phyloP scores from a whole-genome alignment of 2,329 filamentous ascomycete species.

The Hymenoscyphus fructigenus region DNA sequence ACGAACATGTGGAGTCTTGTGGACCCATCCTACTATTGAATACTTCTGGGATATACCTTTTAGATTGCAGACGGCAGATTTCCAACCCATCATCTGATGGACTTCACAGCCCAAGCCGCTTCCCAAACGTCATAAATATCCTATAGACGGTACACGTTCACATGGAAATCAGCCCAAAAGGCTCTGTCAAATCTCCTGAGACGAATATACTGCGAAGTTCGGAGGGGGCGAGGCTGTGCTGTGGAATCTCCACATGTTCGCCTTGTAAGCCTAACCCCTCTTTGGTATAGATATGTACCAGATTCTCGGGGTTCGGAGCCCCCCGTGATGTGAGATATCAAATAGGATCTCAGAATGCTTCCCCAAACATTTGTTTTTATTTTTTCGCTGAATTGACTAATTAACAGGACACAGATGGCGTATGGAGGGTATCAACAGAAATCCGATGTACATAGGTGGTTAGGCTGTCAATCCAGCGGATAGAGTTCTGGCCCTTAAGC shows the following conservation, averaged over 20 bases:
- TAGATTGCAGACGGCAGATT: background rate
- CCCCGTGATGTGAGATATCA: background rate
- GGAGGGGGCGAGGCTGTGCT: background rate
- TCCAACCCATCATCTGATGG: background rate
- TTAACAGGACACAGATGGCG: no score
- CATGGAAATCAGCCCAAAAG: background rate
- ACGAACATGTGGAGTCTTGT: background rate
- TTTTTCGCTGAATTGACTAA: no score
- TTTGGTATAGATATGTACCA: background rate
- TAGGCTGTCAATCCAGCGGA: background rate
- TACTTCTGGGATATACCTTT: no score
- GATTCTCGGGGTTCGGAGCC: background rate
- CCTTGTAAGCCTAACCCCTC: background rate
- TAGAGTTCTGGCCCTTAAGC: background rate
- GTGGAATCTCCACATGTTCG: background rate
- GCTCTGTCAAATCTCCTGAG: constrained; percentile 6
- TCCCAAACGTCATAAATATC: background rate
- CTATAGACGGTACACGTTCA: background rate
- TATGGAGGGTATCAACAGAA: no score
- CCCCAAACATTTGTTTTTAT: background rate
- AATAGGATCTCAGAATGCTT: background rate
- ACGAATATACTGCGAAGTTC: background rate
- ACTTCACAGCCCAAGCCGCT: background rate
- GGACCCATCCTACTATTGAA: no score
- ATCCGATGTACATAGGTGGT: no score